Conservation (phyloP, 1,284 basidiomycete species). For the Melampsora americana region DNA sequence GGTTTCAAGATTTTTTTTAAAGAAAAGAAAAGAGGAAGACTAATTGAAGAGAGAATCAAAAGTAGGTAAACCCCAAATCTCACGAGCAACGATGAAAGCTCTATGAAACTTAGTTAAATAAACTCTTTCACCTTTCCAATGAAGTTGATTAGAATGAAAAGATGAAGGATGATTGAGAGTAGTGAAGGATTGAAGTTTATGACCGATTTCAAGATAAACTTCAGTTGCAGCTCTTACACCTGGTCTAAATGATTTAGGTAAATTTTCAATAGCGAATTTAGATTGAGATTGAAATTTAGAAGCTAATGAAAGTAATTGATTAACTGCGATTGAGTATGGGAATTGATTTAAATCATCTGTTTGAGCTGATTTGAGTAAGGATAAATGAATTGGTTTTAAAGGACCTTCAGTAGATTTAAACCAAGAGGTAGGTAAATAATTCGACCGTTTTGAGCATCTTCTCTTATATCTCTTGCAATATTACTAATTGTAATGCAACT, state of each 20-base stretch:
- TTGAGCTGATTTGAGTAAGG: conserved; percentile 9
- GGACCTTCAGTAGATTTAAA: conserved; percentile 46
- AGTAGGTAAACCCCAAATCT: conserved; percentile 23
- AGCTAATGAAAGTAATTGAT: conserved; percentile 51
- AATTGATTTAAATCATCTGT: conserved; percentile 13
- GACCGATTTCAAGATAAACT: conserved; percentile 55
- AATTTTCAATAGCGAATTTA: conserved; percentile 49
- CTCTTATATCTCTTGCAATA: conserved; percentile 55
- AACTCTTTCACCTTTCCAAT: conserved; percentile 30
- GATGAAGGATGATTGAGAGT: not conserved
- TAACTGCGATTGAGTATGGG: conserved; percentile 50
- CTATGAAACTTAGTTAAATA: conserved; percentile 32
- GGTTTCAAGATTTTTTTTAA: too few species aligned
- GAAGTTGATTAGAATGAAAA: not conserved
- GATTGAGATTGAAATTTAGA: conserved; percentile 49
- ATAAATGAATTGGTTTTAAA: conserved; percentile 41
- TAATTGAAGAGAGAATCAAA: not conserved
- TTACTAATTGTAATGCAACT: conserved; percentile 56
- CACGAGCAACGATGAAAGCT: conserved; percentile 11
- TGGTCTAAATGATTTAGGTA: conserved; percentile 53
- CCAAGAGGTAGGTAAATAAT: conserved; percentile 55
- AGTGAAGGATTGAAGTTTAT: conserved; percentile 48
- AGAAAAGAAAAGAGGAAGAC: too few species aligned
- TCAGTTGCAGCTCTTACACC: conserved; percentile 55
- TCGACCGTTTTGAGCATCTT: conserved; percentile 54